A percentile compares a stretch with the other conserved stretches of the same genome.
phyloP scores from a whole-genome alignment of 1,139 yeast genomes.

The Yamadazyma spencermartinsiae region DNA sequence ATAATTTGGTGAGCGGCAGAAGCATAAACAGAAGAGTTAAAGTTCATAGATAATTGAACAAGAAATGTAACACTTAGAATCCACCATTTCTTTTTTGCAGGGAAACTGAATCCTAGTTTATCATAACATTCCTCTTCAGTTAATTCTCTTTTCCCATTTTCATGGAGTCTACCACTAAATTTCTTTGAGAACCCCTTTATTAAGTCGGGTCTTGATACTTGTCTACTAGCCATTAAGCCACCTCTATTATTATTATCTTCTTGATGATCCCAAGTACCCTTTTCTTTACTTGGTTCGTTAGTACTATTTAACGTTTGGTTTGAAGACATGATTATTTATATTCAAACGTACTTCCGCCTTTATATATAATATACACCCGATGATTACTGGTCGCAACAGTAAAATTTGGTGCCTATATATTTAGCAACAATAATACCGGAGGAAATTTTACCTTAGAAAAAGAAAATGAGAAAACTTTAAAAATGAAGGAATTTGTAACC shows the following conservation, averaged over 20 bases:
- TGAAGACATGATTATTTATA: constrained; percentile 12
- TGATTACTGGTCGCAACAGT: too few species aligned
- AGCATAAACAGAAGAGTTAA: constrained; percentile 35
- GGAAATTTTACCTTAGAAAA: too few species aligned
- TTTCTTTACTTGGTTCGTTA: constrained; percentile 8
- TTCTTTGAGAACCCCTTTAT: constrained; percentile 10
- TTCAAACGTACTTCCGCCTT: neutral
- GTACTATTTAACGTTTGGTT: constrained; percentile 13
- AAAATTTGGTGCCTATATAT: neutral
- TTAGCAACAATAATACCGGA: neutral
- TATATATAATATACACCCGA: too few species aligned
- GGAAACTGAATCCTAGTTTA: constrained; percentile 29
- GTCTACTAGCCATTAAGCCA: neutral
- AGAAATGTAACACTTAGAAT: constrained; percentile 31
- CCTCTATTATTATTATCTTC: constrained; percentile 2
- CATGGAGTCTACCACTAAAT: constrained; percentile 13
- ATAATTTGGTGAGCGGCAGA: constrained; percentile 26
- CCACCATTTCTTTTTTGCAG: constrained; percentile 32
- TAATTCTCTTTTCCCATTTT: constrained; percentile 26
- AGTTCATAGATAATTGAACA: constrained; percentile 42
- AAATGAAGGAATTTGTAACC: neutral
- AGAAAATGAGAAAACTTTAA: neutral
- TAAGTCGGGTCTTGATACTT: constrained; percentile 7
- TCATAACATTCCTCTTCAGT: constrained; percentile 34
- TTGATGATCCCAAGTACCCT: constrained; percentile 8